Evolutionary conservation across 805 yeast species (phyloP).

Genomic region (Cyberlindnera lachancei): DNA sequence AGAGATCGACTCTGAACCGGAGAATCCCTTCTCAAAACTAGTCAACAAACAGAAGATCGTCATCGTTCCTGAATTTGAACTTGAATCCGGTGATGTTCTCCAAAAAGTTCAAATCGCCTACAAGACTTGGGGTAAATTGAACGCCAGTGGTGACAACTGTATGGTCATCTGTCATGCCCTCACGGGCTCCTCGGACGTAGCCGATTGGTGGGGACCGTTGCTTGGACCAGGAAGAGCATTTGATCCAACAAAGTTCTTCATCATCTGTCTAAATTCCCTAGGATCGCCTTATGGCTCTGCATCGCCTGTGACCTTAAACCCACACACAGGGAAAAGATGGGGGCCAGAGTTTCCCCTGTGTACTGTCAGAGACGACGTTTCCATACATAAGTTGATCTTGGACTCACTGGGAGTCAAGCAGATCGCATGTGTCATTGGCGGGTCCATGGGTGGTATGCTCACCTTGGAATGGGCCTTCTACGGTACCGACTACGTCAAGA

Average conservation of each 20-base stretch:
- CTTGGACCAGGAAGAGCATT: slow-evolving; percentile 81
- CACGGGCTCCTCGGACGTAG: slow-evolving; percentile 91
- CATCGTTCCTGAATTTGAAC: slow-evolving; percentile 60
- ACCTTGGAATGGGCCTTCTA: slow-evolving; percentile 82
- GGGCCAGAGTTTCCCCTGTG: slow-evolving; percentile 96
- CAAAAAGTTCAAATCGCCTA: slow-evolving; percentile 83
- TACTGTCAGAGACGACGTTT: slow-evolving; percentile 89
- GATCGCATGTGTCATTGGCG: slow-evolving; percentile 85
- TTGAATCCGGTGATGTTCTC: slow-evolving; percentile 79
- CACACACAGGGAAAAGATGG: slow-evolving; percentile 65
- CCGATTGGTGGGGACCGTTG: slow-evolving; percentile 99
- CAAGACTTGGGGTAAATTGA: slow-evolving; percentile 90
- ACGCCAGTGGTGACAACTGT: slow-evolving; percentile 62
- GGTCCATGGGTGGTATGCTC: slow-evolving; percentile 99
- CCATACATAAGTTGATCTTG: slow-evolving; percentile 66
- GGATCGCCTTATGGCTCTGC: slow-evolving; percentile 97
- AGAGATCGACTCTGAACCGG: slow-evolving; percentile 28
- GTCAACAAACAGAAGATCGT: slow-evolving; percentile 76
- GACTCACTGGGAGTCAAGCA: slow-evolving; percentile 75
- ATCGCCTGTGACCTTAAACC: slow-evolving; percentile 79
- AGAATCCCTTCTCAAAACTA: slow-evolving; percentile 62
- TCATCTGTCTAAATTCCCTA: slow-evolving; percentile 83
- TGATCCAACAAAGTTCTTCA: slow-evolving; percentile 82
- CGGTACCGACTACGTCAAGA: slow-evolving; percentile 57
- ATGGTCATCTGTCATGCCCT: slow-evolving; percentile 93